phyloP scores from a whole-genome alignment of 768 basidiomycete species.

The Hygrophorus pudorinus region DNA sequence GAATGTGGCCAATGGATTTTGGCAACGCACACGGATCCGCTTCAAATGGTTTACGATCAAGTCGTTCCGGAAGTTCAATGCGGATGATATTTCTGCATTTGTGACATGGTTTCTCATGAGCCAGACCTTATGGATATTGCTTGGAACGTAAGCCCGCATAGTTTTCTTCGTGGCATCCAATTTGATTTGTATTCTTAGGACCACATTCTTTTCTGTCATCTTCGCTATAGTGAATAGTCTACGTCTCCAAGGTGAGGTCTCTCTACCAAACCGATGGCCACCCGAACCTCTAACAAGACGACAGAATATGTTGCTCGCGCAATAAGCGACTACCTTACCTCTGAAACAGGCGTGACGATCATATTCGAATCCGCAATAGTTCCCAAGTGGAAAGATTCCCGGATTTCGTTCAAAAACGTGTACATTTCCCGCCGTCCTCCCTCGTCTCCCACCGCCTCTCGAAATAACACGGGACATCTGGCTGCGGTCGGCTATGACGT shows the following conservation, averaged over 20 bases:
- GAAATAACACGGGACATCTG: conserved; percentile 30
- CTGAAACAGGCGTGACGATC: conserved; percentile 87
- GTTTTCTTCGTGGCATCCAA: not conserved
- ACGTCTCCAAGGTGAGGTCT: conserved; percentile 59
- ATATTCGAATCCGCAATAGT: conserved; percentile 98
- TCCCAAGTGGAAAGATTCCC: conserved; percentile 94
- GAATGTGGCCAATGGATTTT: conserved; percentile 78
- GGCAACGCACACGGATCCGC: conserved; percentile 81
- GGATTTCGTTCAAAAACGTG: conserved; percentile 94
- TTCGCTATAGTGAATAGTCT: conserved; percentile 87
- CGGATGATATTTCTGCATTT: conserved; percentile 96
- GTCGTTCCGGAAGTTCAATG: conserved; percentile 89
- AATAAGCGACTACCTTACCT: conserved; percentile 88
- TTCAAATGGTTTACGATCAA: conserved; percentile 97
- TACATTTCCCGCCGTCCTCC: conserved; percentile 78
- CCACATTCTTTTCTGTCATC: conserved; percentile 91
- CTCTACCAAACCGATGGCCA: not conserved
- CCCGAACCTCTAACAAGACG: not conserved
- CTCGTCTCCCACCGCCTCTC: conserved; percentile 10
- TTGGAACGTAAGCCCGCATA: conserved; percentile 70
- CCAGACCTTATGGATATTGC: conserved; percentile 89
- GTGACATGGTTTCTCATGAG: conserved; percentile 94
- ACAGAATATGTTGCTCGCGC: conserved; percentile 76
- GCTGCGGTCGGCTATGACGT: conserved; percentile 69
- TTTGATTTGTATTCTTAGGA: conserved; percentile 36